phyloP scores from a whole-genome alignment of 1,139 yeast species.

The Zygosaccharomyces sapae region DNA sequence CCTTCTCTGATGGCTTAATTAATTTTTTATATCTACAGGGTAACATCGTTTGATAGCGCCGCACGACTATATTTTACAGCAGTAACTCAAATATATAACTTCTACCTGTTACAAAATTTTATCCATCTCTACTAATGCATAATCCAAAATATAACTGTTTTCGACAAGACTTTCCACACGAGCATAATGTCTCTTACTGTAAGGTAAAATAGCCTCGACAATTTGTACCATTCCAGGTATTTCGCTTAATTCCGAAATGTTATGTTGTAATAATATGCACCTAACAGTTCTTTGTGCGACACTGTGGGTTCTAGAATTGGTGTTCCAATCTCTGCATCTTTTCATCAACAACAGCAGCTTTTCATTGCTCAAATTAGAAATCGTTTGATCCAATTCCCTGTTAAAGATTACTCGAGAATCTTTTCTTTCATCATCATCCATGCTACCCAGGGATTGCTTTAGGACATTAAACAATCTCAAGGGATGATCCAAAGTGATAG shows the following conservation, averaged over 20 bases:
- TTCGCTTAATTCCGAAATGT: slow-evolving; percentile 53
- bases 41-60: slow-evolving; percentile 1
- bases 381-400: slow-evolving; percentile 58
- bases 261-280: slow-evolving; percentile 55
- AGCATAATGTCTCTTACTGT: slow-evolving; percentile 76
- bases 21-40: slow-evolving; percentile 1
- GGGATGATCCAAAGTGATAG: slow-evolving; percentile 81
- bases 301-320: slow-evolving; percentile 74
- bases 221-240: slow-evolving; percentile 64
- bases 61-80: neutral
- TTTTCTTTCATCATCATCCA: slow-evolving; percentile 21
- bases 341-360: slow-evolving; percentile 59
- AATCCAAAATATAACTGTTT: slow-evolving; percentile 80
- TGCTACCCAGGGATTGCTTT: slow-evolving; percentile 44
- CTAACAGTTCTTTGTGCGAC: slow-evolving; percentile 73
- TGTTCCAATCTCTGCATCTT: slow-evolving; percentile 91
- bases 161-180: slow-evolving; percentile 78
- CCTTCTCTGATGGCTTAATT: neutral
- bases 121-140: slow-evolving; percentile 75
- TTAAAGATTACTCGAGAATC: slow-evolving; percentile 50
- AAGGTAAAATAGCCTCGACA: slow-evolving; percentile 75
- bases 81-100: neutral
- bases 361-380: slow-evolving; percentile 53
- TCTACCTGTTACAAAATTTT: slow-evolving; percentile 32
- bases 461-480: slow-evolving; percentile 74